Evolutionary conservation across 2,329 filamentous ascomycete genomes (phyloP), one percentile per base, ranked within the genome.

Genomic region (Simplicillium aogashimaense): DNA sequence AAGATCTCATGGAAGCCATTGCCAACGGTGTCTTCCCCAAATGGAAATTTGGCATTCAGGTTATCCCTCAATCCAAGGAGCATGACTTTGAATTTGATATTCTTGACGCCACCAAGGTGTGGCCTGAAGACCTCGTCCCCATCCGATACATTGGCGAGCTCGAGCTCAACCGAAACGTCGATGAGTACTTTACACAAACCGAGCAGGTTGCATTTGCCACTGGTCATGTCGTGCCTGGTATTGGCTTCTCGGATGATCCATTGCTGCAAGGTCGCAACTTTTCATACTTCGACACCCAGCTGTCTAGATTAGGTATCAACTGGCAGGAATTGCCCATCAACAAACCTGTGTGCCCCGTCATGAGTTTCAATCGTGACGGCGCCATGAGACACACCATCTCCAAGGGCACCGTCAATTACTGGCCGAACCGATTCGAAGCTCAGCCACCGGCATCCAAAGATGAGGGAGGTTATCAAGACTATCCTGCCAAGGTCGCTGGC

Each of bases 161-260:
- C 1, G 81, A 89, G 54, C 71, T 94, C 6, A 89, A 92, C 67
- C 74, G 74, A 40, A 90, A 86, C 44, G 69, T 83, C 2, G 84
- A 90, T 47, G 85, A 94, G 54, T 92, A 75, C 64, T 92, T 92
- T 61, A 69, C 85, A 0, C 76, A 92, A 59, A 87, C 81, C 0
- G 86, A 94, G 64, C 86, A 94, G 60, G 76, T 80, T 2, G 85
- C 86, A 2, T 94, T 92, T 60, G 88, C 82, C 53, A 90, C 86
- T 2, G 74, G 77, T 41, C 86, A 94, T 49, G 65, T 92, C 37
- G 81, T 92, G 0, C 83, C 83, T 0, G 85, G 85, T 17, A 82
- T 89, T 43, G 83, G 83, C 12, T 82, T 83, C 55, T 84, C 81
- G 0, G 77, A 88, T 44, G 85, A 89, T 45, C 84, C 84, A 2